A percentile compares a stretch with the other conserved stretches of the same genome.
Evolutionary conservation across 2,329 filamentous ascomycete species (phyloP).

Genomic region (Phyllosticta capitalensis): DNA sequence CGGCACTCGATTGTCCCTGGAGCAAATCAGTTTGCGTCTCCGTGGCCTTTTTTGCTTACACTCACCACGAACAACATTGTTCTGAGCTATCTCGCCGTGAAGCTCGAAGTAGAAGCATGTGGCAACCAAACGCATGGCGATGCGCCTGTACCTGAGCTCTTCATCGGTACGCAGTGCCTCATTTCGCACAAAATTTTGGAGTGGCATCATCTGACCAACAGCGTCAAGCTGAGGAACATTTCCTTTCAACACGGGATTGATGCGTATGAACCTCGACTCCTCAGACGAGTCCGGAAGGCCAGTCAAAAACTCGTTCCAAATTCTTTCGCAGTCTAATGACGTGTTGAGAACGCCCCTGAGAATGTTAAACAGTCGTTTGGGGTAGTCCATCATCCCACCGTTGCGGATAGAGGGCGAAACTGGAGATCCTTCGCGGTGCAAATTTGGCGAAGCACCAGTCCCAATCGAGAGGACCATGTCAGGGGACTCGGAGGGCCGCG

Average conservation of each 20-base stretch:
- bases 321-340: conserved; percentile 6
- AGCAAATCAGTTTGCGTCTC: not conserved
- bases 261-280: conserved; percentile 8
- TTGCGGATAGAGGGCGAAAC: conserved; percentile 9
- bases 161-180: not conserved
- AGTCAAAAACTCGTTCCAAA: not conserved
- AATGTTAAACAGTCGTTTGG: conserved; percentile 4
- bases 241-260: conserved; percentile 11
- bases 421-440: not conserved
- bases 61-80: conserved; percentile 3
- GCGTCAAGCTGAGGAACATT: conserved; percentile 12
- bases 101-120: conserved; percentile 18
- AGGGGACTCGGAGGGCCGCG: conserved; percentile 18
- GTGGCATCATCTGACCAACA: not conserved
- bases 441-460: conserved; percentile 14
- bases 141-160: conserved; percentile 7
- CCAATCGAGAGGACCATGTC: conserved; percentile 21
- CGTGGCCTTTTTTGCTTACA: not conserved
- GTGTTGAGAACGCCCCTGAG: not conserved
- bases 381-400: not conserved
- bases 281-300: not conserved
- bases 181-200: conserved; percentile 3
- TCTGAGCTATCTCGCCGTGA: not conserved
- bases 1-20: conserved; percentile 15
- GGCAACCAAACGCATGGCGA: conserved; percentile 14